Conservation (phyloP, 1,284 basidiomycete genomes). For the Wallemia hederae region DNA sequence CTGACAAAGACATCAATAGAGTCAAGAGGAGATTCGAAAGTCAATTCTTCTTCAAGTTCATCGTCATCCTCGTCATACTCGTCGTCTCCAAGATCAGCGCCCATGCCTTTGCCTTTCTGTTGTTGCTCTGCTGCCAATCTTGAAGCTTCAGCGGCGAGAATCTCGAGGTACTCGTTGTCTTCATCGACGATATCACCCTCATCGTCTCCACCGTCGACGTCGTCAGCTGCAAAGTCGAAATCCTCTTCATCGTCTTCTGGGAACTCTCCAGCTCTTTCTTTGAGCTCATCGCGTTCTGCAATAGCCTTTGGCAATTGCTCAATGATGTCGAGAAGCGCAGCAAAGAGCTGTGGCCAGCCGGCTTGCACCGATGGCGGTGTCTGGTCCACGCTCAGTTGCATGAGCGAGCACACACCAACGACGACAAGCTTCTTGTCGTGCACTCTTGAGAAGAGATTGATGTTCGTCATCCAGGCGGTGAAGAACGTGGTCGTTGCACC, state of each 20-base stretch:
- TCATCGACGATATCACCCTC: conserved; percentile 54
- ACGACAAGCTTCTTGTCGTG: conserved; percentile 70
- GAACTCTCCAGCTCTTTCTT: conserved; percentile 24
- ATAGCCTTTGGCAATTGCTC: conserved; percentile 37
- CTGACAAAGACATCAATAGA: conserved; percentile 35
- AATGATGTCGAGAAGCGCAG: conserved; percentile 36
- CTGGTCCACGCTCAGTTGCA: conserved; percentile 30
- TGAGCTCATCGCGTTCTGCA: conserved; percentile 9
- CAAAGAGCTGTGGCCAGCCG: conserved; percentile 43
- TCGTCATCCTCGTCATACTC: conserved; percentile 10
- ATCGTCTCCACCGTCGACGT: conserved; percentile 38
- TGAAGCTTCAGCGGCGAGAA: conserved; percentile 49
- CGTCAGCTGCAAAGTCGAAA: conserved; percentile 25
- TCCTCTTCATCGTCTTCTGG: conserved; percentile 29
- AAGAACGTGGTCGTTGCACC: conserved; percentile 40
- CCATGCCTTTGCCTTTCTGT: conserved; percentile 8
- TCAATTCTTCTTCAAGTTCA: conserved; percentile 43
- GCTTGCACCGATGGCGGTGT: conserved; percentile 31
- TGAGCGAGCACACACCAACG: conserved; percentile 36
- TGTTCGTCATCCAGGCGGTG: conserved; percentile 40
- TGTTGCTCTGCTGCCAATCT: conserved; percentile 25
- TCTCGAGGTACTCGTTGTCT: conserved; percentile 48
- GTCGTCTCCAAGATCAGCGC: conserved; percentile 1
- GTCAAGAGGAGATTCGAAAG: conserved; percentile 47
- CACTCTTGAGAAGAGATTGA: conserved; percentile 41